A percentile compares a stretch with the other conserved stretches of the same genome.
Evolutionary conservation across 1,284 basidiomycete species (phyloP).

Genomic region (Malassezia pachydermatis): DNA sequence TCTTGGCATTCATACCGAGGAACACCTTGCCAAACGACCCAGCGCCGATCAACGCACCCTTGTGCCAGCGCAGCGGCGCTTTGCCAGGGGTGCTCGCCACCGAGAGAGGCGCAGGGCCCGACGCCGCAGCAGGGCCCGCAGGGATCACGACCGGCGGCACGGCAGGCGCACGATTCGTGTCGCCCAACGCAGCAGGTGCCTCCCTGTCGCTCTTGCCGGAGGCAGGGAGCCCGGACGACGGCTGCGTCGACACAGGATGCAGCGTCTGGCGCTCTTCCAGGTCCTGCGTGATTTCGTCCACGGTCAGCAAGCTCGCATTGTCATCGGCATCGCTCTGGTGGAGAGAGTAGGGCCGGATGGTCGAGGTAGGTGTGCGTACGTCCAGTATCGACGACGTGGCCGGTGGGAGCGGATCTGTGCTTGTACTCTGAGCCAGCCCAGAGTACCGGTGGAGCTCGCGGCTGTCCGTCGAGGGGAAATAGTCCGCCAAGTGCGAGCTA

Average conservation of each 20-base stretch:
- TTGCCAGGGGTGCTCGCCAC: background rate
- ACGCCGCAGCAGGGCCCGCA: background rate
- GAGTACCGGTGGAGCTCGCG: slow-evolving; percentile 48
- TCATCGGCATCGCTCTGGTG: slow-evolving; percentile 62
- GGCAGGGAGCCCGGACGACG: slow-evolving; percentile 15
- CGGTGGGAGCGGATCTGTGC: background rate
- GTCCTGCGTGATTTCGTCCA: slow-evolving; percentile 94
- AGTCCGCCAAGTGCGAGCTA: slow-evolving; percentile 86
- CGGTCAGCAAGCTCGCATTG: slow-evolving; percentile 79
- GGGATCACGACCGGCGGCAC: background rate
- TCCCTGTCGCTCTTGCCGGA: background rate
- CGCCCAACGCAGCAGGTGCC: background rate
- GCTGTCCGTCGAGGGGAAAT: slow-evolving; percentile 87
- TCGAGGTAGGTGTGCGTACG: background rate
- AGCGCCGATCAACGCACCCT: slow-evolving; percentile 90
- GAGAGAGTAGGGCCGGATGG: background rate
- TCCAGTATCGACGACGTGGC: background rate
- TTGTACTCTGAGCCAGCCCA: background rate
- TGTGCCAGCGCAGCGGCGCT: slow-evolving; percentile 79
- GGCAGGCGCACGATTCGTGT: background rate
- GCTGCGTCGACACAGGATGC: slow-evolving; percentile 18
- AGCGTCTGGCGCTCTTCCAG: slow-evolving; percentile 67
- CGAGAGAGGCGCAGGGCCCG: background rate
- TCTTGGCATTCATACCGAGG: slow-evolving; percentile 91
- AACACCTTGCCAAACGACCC: slow-evolving; percentile 55